These are phyloP conservation scores for Ensete ventricosum DNA, from an alignment of 176 grass and related monocot genomes.

Conservation along the genomic window DNA sequence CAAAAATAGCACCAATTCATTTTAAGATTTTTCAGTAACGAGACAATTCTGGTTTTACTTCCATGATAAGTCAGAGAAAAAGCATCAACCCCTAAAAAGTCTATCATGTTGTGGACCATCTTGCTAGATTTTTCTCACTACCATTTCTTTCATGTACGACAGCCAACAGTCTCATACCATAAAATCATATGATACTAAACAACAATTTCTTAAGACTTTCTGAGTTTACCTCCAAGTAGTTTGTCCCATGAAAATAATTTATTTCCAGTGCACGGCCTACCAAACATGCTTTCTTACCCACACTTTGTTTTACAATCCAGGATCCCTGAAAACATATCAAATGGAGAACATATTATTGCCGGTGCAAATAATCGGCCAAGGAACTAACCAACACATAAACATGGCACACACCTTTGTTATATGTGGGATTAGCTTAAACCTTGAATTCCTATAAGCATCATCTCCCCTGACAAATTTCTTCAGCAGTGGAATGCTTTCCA, in stretches of 20 bases:
- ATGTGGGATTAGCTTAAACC: constrained; percentile 98
- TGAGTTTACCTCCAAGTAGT: constrained; percentile 78
- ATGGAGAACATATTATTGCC: not conserved
- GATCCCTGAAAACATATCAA: constrained; percentile 42
- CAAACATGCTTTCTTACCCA: constrained; percentile 96
- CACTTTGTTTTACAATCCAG: constrained; percentile 99
- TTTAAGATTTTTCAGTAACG: not conserved
- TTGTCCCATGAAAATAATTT: constrained; percentile 86
- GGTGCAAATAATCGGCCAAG: not conserved
- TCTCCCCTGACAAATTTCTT: constrained; percentile 90
- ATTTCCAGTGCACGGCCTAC: constrained; percentile 86
- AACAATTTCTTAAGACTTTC: not conserved
- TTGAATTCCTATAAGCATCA: constrained; percentile 89
- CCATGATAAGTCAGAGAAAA: too few species aligned
- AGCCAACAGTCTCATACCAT: too few species aligned
- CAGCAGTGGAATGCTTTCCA: constrained; percentile 80
- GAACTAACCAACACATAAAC: not conserved
- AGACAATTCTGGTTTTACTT: too few species aligned
- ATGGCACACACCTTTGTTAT: constrained; percentile 56
- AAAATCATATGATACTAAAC: too few species aligned
- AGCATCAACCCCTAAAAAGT: too few species aligned
- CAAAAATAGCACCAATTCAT: not conserved
- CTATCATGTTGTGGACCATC: too few species aligned
- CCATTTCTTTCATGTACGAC: too few species aligned
- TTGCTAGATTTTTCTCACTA: too few species aligned